phyloP scores from a whole-genome alignment of 139 green algal species.

The Chlorella sp. region DNA sequence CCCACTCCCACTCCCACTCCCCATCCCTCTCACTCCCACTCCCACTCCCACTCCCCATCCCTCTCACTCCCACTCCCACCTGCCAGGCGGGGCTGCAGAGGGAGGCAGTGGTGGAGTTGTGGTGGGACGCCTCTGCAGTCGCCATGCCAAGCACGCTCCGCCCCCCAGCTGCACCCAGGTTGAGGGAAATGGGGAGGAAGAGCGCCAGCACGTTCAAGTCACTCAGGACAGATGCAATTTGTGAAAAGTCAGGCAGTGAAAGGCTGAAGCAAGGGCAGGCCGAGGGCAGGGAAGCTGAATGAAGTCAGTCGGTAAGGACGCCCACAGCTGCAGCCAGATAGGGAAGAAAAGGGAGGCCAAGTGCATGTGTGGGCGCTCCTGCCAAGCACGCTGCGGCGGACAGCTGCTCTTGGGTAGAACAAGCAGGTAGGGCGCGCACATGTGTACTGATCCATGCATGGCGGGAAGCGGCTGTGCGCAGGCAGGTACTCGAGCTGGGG shows the following conservation, averaged over 20 bases:
- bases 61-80: background rate
- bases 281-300: too few relatives aligned
- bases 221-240: too few relatives aligned
- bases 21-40: too few relatives aligned
- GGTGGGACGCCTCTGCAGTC: slow-evolving; percentile 49
- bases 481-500: too few relatives aligned
- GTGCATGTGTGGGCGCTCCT: background rate
- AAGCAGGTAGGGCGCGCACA: too few relatives aligned
- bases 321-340: background rate
- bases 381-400: background rate
- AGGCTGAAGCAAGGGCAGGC: background rate
- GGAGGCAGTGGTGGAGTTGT: slow-evolving; percentile 47
- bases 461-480: too few relatives aligned
- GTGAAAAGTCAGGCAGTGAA: background rate
- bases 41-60: too few relatives aligned
- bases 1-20: too few relatives aligned
- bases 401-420: too few relatives aligned
- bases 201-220: too few relatives aligned
- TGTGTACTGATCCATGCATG: too few relatives aligned
- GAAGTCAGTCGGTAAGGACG: background rate
- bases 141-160: slow-evolving; percentile 45
- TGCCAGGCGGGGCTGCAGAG: slow-evolving; percentile 37
- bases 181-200: background rate
- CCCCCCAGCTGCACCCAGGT: background rate
- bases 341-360: background rate